A percentile compares a stretch with the other conserved stretches of the same genome.
Evolutionary conservation across 129 eudicot genomes (phyloP).

Genomic region (Artemisia annua): DNA sequence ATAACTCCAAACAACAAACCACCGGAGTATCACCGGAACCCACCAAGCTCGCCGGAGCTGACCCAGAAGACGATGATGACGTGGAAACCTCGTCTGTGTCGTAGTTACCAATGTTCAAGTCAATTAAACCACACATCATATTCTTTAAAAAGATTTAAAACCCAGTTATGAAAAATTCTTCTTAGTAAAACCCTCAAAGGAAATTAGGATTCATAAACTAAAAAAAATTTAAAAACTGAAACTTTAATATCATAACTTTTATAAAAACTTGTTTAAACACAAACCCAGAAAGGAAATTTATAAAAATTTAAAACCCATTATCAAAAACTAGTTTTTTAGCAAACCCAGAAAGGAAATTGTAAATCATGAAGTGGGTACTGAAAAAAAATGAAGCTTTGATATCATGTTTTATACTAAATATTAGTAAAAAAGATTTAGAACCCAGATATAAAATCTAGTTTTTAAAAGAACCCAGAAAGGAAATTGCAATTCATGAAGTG

Average conservation of each 20-base stretch:
- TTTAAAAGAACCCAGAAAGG: not conserved
- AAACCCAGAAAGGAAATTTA: no score
- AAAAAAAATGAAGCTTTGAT: slow-evolving; percentile 14
- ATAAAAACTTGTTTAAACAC: no score
- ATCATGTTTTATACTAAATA: no score
- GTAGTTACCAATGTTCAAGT: slow-evolving; percentile 59
- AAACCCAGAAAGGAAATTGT: not conserved
- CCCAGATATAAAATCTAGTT: slow-evolving; percentile 3
- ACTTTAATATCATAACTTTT: not conserved
- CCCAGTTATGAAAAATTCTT: not conserved
- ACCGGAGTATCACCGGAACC: slow-evolving; percentile 29
- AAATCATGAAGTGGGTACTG: not conserved
- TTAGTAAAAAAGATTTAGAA: not conserved
- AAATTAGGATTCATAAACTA: not conserved
- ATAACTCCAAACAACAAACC: slow-evolving; percentile 85
- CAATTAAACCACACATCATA: slow-evolving; percentile 74
- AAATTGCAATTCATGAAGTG: slow-evolving; percentile 14
- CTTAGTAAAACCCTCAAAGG: not conserved
- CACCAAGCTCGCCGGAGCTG: slow-evolving; percentile 30
- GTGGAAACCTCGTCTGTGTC: slow-evolving; percentile 38
- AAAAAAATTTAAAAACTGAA: no score
- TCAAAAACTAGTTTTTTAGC: not conserved
- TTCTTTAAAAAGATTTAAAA: slow-evolving; percentile 23
- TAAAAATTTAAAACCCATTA: no score
- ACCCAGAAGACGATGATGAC: slow-evolving; percentile 43